Percentiles rank a stretch among this genome's conserved stretches.
Evolutionary conservation across 1,139 yeast species (phyloP).

Genomic region (Entelexis paramagnoliae): DNA sequence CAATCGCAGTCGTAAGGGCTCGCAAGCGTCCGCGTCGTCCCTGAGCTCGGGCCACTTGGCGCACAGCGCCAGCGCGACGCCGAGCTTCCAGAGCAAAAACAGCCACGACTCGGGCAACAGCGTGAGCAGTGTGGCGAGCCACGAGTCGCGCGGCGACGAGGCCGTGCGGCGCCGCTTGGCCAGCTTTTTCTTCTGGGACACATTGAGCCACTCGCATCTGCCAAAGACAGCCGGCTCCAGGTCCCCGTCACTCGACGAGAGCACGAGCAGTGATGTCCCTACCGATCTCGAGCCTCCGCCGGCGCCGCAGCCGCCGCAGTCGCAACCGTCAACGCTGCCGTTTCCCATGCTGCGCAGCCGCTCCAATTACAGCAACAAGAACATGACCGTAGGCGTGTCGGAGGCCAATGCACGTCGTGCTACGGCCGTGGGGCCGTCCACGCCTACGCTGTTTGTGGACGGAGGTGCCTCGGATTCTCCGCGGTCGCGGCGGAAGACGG

Average conservation of each 20-base stretch:
- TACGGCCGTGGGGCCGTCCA: background rate
- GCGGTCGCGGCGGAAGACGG: conserved; percentile 8
- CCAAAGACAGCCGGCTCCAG: background rate
- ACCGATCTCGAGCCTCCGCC: conserved; percentile 4
- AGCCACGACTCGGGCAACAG: conserved; percentile 3
- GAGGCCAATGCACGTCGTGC: background rate
- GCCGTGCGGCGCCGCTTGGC: conserved; percentile 11
- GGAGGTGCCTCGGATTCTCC: background rate
- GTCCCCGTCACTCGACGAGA: background rate
- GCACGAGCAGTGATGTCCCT: background rate
- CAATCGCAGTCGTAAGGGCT: conserved; percentile 3
- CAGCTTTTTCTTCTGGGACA: conserved; percentile 13
- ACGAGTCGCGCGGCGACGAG: conserved; percentile 2
- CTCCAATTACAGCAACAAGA: background rate
- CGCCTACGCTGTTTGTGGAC: conserved; percentile 6
- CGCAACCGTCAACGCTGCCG: conserved; percentile 7
- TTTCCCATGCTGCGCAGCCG: conserved; percentile 11
- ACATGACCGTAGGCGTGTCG: background rate
- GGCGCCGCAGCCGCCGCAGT: background rate
- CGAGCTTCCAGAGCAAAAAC: background rate
- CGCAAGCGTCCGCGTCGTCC: conserved; percentile 2
- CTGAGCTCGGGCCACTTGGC: background rate
- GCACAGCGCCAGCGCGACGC: background rate
- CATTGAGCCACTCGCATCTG: background rate
- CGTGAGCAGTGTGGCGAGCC: background rate